Evolutionary conservation across 2,329 filamentous ascomycete species (phyloP).

Genomic region (Eurotiales sp.): DNA sequence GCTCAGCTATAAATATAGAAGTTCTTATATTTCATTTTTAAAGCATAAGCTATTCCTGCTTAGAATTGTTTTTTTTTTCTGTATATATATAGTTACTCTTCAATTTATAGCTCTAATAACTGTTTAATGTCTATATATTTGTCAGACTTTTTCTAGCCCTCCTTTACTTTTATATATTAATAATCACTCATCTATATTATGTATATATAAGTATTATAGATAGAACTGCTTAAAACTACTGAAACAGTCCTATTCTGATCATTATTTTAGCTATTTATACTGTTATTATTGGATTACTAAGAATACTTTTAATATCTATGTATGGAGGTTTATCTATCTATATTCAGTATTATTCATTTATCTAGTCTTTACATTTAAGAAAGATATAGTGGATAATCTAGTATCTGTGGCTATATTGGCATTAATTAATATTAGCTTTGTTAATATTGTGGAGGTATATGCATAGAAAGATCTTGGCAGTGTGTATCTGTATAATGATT

Average conservation of each 20-base stretch:
- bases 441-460: slow-evolving; percentile 4
- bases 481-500: slow-evolving; percentile 22
- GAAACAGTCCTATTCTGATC: slow-evolving; percentile 27
- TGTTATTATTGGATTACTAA: slow-evolving; percentile 29
- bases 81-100: not conserved
- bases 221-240: slow-evolving; percentile 25
- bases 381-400: not conserved
- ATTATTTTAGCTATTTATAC: slow-evolving; percentile 34
- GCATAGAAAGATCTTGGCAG: slow-evolving; percentile 20
- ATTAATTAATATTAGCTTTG: not conserved
- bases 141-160: slow-evolving; percentile 1
- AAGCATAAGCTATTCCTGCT: not conserved
- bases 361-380: not conserved
- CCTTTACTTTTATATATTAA: slow-evolving; percentile 7
- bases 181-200: slow-evolving; percentile 16
- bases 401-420: not conserved
- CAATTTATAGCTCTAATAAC: not conserved
- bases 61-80: not conserved
- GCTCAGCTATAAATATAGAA: not conserved
- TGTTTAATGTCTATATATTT: not conserved
- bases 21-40: not conserved
- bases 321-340: slow-evolving; percentile 1
- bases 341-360: not conserved
- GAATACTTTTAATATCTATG: slow-evolving; percentile 27
- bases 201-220: slow-evolving; percentile 14